These are phyloP conservation scores for Solidago caesia DNA, from an alignment of 129 eudicot species.

Conservation along the genomic window DNA sequence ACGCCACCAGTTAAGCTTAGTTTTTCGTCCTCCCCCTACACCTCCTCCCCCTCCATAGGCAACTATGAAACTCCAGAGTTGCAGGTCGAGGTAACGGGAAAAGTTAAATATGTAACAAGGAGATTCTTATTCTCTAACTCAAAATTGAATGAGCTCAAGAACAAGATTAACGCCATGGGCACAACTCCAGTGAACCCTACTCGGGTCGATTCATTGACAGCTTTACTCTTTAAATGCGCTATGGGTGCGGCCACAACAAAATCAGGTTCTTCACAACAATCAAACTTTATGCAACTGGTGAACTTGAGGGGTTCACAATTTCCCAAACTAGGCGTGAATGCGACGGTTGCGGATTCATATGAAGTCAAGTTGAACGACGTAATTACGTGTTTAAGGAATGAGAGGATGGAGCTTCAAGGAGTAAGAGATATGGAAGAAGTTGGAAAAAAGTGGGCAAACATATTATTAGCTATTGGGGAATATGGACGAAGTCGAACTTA, in stretches of 20 bases:
- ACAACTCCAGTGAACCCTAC: slow-evolving; percentile 10
- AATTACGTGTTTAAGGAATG: no score
- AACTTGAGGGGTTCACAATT: not conserved
- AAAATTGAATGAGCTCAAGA: slow-evolving; percentile 14
- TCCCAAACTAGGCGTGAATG: no score
- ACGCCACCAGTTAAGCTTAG: not conserved
- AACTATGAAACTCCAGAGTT: not conserved
- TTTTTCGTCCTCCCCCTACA: not conserved
- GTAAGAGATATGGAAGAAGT: no score
- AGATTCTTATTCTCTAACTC: slow-evolving; percentile 17
- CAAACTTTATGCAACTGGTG: not conserved
- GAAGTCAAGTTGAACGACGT: no score
- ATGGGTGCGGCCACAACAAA: not conserved
- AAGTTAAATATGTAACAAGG: slow-evolving; percentile 11
- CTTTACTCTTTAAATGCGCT: slow-evolving; percentile 17
- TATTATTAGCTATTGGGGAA: no score
- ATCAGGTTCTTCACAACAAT: not conserved
- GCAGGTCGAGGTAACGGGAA: no score
- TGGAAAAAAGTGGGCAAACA: no score
- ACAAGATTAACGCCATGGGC: slow-evolving; percentile 18
- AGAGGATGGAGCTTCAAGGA: no score
- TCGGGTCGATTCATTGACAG: slow-evolving; percentile 4
- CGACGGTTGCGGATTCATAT: no score
- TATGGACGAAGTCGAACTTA: no score
- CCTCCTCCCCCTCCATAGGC: not conserved